Evolutionary conservation across 2,329 filamentous ascomycete species (phyloP), one percentile per base, ranked within the genome.

Genomic region (Pseudogymnoascus sp.): DNA sequence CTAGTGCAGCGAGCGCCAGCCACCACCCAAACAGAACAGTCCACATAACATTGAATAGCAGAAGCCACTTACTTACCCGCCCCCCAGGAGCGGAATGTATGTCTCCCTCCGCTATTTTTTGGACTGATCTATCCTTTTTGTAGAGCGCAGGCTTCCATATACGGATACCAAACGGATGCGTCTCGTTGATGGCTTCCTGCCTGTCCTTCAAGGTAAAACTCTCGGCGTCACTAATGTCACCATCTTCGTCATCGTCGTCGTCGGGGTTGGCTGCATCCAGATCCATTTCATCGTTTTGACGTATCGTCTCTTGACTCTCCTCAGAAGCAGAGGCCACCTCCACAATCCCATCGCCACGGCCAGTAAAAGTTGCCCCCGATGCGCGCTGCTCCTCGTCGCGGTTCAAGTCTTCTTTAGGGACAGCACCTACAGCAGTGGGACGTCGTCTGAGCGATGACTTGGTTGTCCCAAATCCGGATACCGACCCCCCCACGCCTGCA

Each of bases 101-200:
- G 74, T 99, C 94, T 12, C 90, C 92, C 76, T 97, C 93, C 5
- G 94, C 94, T 55, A 88, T 96, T 75, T 95, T 94, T 74, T 97
- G 92, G 38, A 99, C 95, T 0, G 94, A 99, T 62, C 94, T 87
- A 69, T 89, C 88, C 76, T 99, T 99, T 77, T 99, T 99, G 82
- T 99, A 99, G 66, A 99, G 76, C 1, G 94, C 95, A 44, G 94
- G 94, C 75, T 99, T 99, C 94, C 94, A 99, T 66, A 99, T 91
- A 73, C 95, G 87, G 73, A 99, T 97, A 80, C 94, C 94, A 70
- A 99, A 99, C 0, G 94, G 94, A 80, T 99, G 94, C 0, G 94
- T 99, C 74, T 96, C 89, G 77, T 99, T 99, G 80, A 99, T 99
- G 67, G 94, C 94, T 73, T 96, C 87, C 76, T 99, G 94, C 62